Base-by-base conservation (phyloP, 2,329 filamentous ascomycete genomes). In the Aspergillus brasiliensis region DNA sequence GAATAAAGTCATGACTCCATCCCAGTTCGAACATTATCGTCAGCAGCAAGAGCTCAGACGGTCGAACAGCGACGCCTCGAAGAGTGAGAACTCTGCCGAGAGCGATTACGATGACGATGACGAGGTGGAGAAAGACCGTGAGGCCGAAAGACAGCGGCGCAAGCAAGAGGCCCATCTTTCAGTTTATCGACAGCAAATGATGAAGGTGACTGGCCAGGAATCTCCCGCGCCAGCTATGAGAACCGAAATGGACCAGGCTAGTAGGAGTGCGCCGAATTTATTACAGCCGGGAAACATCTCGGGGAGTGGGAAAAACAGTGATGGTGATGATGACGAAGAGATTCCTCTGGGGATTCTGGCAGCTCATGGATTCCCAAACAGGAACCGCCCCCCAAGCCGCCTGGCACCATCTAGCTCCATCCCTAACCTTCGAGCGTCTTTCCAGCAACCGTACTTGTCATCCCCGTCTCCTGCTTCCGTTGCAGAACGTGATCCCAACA, bases 101-200 rank as follows among this genome's bases (percentile, higher is more conserved):
- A 86, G 87, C 7, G 87, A 88, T 61, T 88, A 90, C 40, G 88
- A 91, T 48, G 89, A 91, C 48, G 90, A 93, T 44, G 91, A 96
- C 67, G 92, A 96, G 64, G 74, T 83, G 0, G 91, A 96, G 70
- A 91, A 90, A 70, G 86, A 87, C 27, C 89, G 83, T 71, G 84
- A 91, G 71, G 83, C 89, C 49, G 86, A 89, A 17, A 90, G 88
- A 73, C 91, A 95, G 73, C 84, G 92, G 64, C 86, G 88, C 69
- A 95, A 93, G 80, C 92, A 97, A 73, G 91, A 96, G 75, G 92
- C 92, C 11, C 91, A 95, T 73, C 88, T 97, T 81, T 85, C 91
- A 1, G 89, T 96, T 1, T 96, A 96, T 75, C 86, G 92, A 59
- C 92, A 97, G 74, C 91, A 95, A 76, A 97, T 96, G 92, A 96